These are phyloP conservation scores for Botrytis porri DNA, from an alignment of 2,329 filamentous ascomycete species.

Conservation along the genomic window DNA sequence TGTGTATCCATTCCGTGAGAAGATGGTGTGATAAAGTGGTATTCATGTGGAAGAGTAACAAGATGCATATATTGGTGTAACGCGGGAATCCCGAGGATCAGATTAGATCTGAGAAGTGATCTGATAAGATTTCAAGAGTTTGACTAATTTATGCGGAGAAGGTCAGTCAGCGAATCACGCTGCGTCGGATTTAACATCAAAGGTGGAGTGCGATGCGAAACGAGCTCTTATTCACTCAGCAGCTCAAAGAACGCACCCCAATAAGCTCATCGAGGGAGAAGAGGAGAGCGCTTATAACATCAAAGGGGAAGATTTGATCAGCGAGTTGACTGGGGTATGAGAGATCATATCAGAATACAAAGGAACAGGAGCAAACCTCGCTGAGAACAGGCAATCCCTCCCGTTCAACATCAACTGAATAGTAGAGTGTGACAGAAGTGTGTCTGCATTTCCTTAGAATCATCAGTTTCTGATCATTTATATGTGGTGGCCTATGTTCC, in stretches of 20 bases:
- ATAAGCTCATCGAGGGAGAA: neutral
- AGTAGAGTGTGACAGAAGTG: neutral
- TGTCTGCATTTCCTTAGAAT: neutral
- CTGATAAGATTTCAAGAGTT: slow-evolving; percentile 2
- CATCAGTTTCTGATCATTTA: neutral
- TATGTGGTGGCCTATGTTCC: neutral
- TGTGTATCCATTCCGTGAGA: slow-evolving; percentile 10
- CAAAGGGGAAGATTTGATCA: neutral
- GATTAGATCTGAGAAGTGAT: slow-evolving; percentile 13
- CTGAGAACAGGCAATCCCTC: neutral
- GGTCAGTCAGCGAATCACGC: neutral
- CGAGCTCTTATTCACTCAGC: neutral
- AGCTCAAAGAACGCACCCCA: neutral
- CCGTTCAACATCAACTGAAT: neutral
- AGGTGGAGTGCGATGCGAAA: neutral
- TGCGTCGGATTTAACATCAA: neutral
- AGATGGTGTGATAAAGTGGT: neutral
- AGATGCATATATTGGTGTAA: neutral
- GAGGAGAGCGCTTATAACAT: neutral
- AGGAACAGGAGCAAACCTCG: neutral
- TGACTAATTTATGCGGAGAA: neutral
- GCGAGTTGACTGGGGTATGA: neutral
- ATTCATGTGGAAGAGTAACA: slow-evolving; percentile 7
- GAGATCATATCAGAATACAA: neutral
- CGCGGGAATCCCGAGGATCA: neutral